These are phyloP conservation scores for Diaporthe citriasiana DNA, from an alignment of 2,329 filamentous ascomycete species.

Conservation along the genomic window DNA sequence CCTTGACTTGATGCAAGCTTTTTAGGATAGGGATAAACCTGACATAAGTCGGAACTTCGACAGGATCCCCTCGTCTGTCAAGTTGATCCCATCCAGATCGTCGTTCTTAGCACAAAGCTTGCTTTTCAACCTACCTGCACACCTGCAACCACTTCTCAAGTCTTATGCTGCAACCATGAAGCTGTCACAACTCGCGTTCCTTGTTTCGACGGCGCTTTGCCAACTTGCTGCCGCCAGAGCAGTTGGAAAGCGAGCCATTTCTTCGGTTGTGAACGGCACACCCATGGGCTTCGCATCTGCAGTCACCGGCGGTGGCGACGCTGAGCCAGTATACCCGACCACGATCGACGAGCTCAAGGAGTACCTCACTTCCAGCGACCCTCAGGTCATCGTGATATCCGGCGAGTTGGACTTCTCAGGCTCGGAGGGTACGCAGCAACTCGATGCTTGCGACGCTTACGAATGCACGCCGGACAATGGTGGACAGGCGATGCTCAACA, in stretches of 20 bases:
- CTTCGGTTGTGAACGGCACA: constrained; percentile 51
- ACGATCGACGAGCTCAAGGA: constrained; percentile 68
- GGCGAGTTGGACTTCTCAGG: constrained; percentile 69
- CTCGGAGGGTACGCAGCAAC: constrained; percentile 65
- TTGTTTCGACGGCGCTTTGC: constrained; percentile 28
- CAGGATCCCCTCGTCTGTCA: neutral
- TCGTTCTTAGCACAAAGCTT: neutral
- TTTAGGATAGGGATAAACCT: neutral
- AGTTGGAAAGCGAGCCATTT: constrained; percentile 43
- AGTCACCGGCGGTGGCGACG: constrained; percentile 72
- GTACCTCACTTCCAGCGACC: constrained; percentile 67
- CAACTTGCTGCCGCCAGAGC: constrained; percentile 44
- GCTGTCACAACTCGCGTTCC: neutral
- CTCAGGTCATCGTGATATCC: constrained; percentile 71
- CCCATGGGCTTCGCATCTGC: constrained; percentile 61
- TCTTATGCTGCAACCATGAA: constrained; percentile 21
- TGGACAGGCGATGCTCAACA: constrained; percentile 47
- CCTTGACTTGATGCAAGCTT: neutral
- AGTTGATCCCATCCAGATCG: neutral
- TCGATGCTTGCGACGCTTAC: constrained; percentile 69
- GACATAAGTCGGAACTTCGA: neutral
- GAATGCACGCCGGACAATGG: constrained; percentile 49
- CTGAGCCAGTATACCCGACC: constrained; percentile 65
- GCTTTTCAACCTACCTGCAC: neutral
- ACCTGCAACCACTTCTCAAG: neutral